Evolutionary conservation across 345 rosid genomes (phyloP).

Genomic region (Murraya paniculata): DNA sequence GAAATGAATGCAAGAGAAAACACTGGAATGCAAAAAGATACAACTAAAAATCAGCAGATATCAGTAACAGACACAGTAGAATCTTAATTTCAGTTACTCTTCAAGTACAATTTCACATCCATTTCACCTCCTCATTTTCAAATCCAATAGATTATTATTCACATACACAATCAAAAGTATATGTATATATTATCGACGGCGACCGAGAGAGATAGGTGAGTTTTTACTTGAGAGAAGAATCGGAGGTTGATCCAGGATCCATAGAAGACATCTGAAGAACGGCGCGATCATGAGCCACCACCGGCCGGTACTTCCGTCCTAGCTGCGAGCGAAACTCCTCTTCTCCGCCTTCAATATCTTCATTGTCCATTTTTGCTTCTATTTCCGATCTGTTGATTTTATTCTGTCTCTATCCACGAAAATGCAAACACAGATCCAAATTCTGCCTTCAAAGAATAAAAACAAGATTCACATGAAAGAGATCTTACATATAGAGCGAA

Average conservation of each 20-base stretch:
- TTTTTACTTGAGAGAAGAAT: constrained; percentile 22
- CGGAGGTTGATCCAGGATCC: constrained; percentile 73
- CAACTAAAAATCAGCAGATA: not conserved
- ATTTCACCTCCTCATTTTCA: not conserved
- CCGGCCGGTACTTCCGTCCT: constrained; percentile 80
- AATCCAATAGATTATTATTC: not conserved
- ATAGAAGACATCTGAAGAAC: constrained; percentile 87
- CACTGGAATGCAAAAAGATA: not conserved
- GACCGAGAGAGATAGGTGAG: not conserved
- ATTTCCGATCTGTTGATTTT: not conserved
- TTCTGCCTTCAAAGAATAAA: not conserved
- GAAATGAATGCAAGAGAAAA: not conserved
- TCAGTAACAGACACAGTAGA: not conserved
- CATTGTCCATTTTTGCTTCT: constrained; percentile 53
- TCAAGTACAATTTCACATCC: not conserved
- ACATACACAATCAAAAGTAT: not conserved
- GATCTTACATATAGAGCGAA: not conserved
- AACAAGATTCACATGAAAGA: not conserved
- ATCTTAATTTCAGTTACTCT: not conserved
- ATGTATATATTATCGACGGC: not conserved
- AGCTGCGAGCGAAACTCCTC: constrained; percentile 45
- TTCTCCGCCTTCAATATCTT: constrained; percentile 68
- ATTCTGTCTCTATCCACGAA: no score
- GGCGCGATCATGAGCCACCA: constrained; percentile 82
- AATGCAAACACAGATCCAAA: constrained; percentile 6